Evolutionary conservation across 768 basidiomycete genomes (phyloP).

Genomic region (Rickenella mellea): DNA sequence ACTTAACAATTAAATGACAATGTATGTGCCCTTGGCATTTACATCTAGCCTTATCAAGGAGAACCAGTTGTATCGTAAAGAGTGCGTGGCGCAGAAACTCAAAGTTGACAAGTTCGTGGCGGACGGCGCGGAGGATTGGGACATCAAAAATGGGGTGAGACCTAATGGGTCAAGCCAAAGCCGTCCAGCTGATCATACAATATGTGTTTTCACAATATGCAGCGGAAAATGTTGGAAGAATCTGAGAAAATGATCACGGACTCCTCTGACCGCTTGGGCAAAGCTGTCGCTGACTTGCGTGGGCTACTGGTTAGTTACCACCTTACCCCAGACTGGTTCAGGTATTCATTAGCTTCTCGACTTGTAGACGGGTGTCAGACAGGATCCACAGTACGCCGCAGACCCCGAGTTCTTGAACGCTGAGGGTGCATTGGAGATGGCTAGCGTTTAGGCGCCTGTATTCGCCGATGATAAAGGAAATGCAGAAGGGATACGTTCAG

Average conservation of each 20-base stretch:
- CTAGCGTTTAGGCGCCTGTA: slow-evolving; percentile 38
- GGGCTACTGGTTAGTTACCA: slow-evolving; percentile 53
- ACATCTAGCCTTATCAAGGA: slow-evolving; percentile 56
- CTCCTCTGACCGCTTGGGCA: slow-evolving; percentile 48
- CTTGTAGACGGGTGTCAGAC: no score
- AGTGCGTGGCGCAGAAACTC: slow-evolving; percentile 46
- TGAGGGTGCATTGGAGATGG: slow-evolving; percentile 45
- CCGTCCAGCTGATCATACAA: not conserved
- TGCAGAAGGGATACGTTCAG: no score
- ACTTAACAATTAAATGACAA: not conserved
- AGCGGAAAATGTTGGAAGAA: slow-evolving; percentile 68
- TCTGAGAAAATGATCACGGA: slow-evolving; percentile 75
- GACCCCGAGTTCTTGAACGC: slow-evolving; percentile 45
- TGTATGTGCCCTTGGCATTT: not conserved
- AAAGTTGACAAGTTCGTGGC: slow-evolving; percentile 56
- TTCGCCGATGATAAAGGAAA: no score
- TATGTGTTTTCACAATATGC: no score
- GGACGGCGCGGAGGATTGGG: slow-evolving; percentile 60
- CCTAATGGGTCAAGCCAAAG: not conserved
- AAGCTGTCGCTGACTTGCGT: slow-evolving; percentile 52
- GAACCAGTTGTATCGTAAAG: slow-evolving; percentile 51
- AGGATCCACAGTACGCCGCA: no score
- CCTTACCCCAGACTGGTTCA: no score
- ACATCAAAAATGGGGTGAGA: slow-evolving; percentile 60
- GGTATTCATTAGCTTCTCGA: no score